phyloP scores from a whole-genome alignment of 2,329 filamentous ascomycete genomes.

The Ceratocystis alfenasii region DNA sequence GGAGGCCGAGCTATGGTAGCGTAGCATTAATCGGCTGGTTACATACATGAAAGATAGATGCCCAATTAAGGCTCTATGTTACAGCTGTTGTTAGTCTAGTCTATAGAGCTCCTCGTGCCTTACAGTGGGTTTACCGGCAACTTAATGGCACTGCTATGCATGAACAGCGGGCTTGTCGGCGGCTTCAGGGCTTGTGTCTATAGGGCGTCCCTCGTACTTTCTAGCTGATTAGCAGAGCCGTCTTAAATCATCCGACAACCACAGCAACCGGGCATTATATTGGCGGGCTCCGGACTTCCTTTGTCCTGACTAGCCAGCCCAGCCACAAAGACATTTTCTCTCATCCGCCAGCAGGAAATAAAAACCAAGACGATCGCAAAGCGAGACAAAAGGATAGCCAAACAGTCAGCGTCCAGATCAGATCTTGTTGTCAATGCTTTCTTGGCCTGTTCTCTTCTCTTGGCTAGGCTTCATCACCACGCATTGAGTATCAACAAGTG shows the following conservation, averaged over 20 bases:
- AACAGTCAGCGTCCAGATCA: background rate
- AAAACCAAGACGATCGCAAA: background rate
- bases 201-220: background rate
- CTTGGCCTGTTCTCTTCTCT: background rate
- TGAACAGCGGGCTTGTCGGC: background rate
- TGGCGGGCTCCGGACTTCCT: conserved; percentile 10
- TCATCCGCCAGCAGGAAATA: background rate
- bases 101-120: too few relatives aligned
- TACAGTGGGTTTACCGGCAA: too few relatives aligned
- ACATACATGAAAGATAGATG: too few relatives aligned
- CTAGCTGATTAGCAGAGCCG: too few relatives aligned
- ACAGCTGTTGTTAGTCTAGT: too few relatives aligned
- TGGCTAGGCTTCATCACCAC: background rate
- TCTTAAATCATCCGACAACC: background rate
- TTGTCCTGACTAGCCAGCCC: background rate
- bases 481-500: background rate
- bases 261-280: conserved; percentile 8
- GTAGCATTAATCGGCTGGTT: too few relatives aligned
- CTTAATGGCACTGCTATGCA: too few relatives aligned
- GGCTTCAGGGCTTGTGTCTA: background rate
- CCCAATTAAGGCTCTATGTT: too few relatives aligned
- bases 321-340: conserved; percentile 2
- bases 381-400: background rate
- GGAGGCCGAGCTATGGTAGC: too few relatives aligned
- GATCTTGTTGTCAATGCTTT: background rate